phyloP scores from a whole-genome alignment of 1,284 basidiomycete species.

The Chondrostereum purpureum region DNA sequence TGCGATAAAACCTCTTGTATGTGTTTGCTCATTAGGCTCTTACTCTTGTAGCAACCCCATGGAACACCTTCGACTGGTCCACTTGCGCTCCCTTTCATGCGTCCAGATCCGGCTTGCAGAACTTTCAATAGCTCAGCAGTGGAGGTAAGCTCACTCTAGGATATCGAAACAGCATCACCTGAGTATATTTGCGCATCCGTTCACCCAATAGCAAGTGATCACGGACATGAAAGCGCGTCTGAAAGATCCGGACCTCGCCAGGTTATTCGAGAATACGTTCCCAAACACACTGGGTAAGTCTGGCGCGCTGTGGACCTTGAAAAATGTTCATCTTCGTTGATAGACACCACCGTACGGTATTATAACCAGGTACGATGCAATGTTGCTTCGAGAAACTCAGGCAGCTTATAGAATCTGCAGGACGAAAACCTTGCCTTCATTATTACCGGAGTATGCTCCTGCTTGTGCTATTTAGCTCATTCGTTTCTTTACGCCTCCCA shows the following conservation, averaged over 20 bases:
- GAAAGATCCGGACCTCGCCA: conserved; percentile 68
- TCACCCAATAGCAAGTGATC: conserved; percentile 49
- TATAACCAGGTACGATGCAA: conserved; percentile 53
- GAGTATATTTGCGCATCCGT: background rate
- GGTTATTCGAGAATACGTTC: conserved; percentile 72
- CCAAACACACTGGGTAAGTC: conserved; percentile 64
- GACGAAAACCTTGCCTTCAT: conserved; percentile 68
- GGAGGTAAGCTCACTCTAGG: conserved; percentile 45
- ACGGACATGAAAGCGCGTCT: conserved; percentile 60
- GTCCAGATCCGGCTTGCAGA: conserved; percentile 57
- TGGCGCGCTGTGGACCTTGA: no score
- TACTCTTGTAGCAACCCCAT: conserved; percentile 42
- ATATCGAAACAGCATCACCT: background rate
- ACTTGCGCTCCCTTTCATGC: conserved; percentile 64
- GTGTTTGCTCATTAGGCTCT: conserved; percentile 3
- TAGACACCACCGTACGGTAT: conserved; percentile 72
- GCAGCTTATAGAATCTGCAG: no score
- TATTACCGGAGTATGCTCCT: conserved; percentile 55
- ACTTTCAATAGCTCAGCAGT: conserved; percentile 71
- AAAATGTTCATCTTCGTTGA: background rate
- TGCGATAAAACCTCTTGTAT: background rate
- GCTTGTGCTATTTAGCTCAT: no score
- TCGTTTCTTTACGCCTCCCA: conserved; percentile 7
- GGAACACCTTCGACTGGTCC: conserved; percentile 51
- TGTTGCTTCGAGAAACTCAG: no score